phyloP scores from a whole-genome alignment of 306 rosid species.

The Medicago arabica region DNA sequence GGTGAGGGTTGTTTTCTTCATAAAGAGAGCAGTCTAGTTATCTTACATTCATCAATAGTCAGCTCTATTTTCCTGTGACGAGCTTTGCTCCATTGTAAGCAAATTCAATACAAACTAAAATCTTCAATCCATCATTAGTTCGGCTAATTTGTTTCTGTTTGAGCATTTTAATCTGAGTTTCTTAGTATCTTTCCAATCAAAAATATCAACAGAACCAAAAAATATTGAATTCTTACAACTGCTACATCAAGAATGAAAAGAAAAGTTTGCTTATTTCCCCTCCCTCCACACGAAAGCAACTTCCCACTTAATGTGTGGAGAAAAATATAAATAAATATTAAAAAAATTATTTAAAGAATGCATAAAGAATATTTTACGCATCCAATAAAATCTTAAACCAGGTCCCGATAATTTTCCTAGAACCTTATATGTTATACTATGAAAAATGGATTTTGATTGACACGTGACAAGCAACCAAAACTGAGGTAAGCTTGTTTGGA shows the following conservation, averaged over 20 bases:
- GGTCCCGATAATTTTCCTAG: constrained; percentile 17
- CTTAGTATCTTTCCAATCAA: not conserved
- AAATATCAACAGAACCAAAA: too few species aligned
- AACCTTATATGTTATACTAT: not conserved
- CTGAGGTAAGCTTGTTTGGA: not conserved
- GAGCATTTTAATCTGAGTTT: not conserved
- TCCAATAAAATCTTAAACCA: constrained; percentile 5
- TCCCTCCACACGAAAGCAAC: too few species aligned
- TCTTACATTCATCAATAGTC: not conserved
- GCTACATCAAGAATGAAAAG: too few species aligned
- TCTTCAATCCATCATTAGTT: not conserved
- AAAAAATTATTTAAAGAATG: too few species aligned
- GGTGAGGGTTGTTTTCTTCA: not conserved
- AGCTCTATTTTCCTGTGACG: not conserved
- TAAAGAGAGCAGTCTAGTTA: not conserved
- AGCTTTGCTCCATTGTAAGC: not conserved
- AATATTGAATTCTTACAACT: too few species aligned
- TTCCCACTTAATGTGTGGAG: too few species aligned
- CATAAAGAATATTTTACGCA: constrained; percentile 3
- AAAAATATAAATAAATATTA: too few species aligned
- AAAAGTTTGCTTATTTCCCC: too few species aligned
- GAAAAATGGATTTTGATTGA: constrained; percentile 19
- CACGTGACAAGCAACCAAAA: constrained; percentile 18
- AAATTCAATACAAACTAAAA: not conserved
- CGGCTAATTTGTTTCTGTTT: not conserved